These are phyloP conservation scores for Byssoonygena ceratinophila DNA, from an alignment of 2,329 filamentous ascomycete genomes.

Conservation along the genomic window DNA sequence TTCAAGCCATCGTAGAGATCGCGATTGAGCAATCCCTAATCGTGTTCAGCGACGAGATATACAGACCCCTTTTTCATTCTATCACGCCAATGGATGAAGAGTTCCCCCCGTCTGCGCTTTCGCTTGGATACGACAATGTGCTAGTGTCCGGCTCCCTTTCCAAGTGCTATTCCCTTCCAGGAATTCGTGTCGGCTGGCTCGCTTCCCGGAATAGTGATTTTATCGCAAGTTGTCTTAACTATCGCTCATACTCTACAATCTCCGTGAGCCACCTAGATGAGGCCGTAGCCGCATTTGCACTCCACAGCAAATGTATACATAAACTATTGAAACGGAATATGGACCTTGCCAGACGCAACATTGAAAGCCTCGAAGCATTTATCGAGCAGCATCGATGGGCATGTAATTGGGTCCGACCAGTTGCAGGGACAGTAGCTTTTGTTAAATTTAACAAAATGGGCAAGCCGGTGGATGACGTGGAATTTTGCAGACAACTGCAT, in stretches of 20 bases:
- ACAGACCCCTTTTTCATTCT: slow-evolving; percentile 69
- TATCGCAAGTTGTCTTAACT: slow-evolving; percentile 52
- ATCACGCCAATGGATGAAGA: slow-evolving; percentile 44
- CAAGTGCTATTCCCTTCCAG: slow-evolving; percentile 74
- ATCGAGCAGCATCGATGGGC: slow-evolving; percentile 53
- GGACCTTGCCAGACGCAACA: slow-evolving; percentile 56
- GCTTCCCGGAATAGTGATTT: slow-evolving; percentile 54
- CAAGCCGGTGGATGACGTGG: slow-evolving; percentile 57
- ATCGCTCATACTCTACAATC: slow-evolving; percentile 76
- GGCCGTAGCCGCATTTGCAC: slow-evolving; percentile 62
- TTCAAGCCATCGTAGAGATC: slow-evolving; percentile 53
- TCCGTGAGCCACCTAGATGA: slow-evolving; percentile 77
- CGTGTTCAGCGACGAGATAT: slow-evolving; percentile 70
- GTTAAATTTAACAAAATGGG: slow-evolving; percentile 55
- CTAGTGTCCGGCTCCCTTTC: slow-evolving; percentile 72
- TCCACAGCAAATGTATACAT: slow-evolving; percentile 55
- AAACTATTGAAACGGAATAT: slow-evolving; percentile 54
- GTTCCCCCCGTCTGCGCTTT: slow-evolving; percentile 57
- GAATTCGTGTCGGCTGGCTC: slow-evolving; percentile 74
- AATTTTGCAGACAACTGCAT: slow-evolving; percentile 58
- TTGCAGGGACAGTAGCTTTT: slow-evolving; percentile 70
- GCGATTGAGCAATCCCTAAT: slow-evolving; percentile 54
- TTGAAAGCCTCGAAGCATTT: slow-evolving; percentile 56
- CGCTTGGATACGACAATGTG: slow-evolving; percentile 59
- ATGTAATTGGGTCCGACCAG: slow-evolving; percentile 62